Evolutionary conservation across 306 rosid species (phyloP).

Genomic region (Macrotyloma uniflorum): DNA sequence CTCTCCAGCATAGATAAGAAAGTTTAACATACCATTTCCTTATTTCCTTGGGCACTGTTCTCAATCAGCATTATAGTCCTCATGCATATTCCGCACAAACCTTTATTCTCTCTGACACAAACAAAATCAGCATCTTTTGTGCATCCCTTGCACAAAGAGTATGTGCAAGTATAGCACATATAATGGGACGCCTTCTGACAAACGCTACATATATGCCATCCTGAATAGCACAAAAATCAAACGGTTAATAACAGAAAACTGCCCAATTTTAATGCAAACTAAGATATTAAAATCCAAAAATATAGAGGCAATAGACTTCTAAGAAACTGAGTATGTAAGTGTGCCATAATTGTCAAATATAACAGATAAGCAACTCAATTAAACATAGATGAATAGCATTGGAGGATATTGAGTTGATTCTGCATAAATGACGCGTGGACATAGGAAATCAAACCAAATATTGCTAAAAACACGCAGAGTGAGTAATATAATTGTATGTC

Average conservation of each 20-base stretch:
- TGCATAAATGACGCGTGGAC: constrained; percentile 20
- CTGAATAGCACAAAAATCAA: constrained; percentile 51
- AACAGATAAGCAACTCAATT: neutral
- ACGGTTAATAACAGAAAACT: neutral
- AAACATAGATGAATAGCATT: neutral
- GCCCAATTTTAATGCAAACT: neutral
- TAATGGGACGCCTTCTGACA: constrained; percentile 85
- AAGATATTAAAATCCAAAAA: constrained; percentile 22
- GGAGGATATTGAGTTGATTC: constrained; percentile 17
- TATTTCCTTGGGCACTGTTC: constrained; percentile 60
- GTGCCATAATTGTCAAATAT: constrained; percentile 20
- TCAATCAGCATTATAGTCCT: constrained; percentile 88
- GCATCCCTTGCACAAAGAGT: constrained; percentile 91
- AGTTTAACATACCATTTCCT: constrained; percentile 67
- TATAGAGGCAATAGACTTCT: neutral
- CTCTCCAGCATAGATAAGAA: constrained; percentile 33
- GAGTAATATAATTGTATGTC: neutral
- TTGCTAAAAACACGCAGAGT: neutral
- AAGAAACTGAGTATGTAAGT: neutral
- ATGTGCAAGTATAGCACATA: constrained; percentile 95
- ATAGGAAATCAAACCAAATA: constrained; percentile 7
- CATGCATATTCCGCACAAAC: constrained; percentile 91
- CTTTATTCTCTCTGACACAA: constrained; percentile 81
- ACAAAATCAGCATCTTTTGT: constrained; percentile 78
- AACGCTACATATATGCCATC: constrained; percentile 95